A percentile compares a stretch with the other conserved stretches of the same genome.
Evolutionary conservation across 768 basidiomycete species (phyloP).

Genomic region (Lentinula lateritia): DNA sequence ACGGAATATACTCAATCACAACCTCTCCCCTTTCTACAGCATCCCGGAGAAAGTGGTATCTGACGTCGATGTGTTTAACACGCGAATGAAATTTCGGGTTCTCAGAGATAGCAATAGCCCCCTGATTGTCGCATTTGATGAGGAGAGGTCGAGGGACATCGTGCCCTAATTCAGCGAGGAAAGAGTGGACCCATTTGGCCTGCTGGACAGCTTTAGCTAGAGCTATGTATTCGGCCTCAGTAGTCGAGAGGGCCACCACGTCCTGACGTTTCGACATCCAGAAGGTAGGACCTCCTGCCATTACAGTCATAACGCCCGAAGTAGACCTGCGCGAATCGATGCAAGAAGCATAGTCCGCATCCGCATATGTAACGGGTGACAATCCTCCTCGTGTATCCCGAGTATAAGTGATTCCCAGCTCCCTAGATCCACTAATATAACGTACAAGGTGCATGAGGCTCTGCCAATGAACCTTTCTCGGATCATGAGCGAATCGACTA

Average conservation of each 20-base stretch:
- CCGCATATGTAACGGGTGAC: too few relatives aligned
- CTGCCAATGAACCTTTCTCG: conserved; percentile 1
- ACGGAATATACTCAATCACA: conserved; percentile 7
- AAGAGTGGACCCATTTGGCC: not conserved
- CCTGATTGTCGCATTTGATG: conserved; percentile 20
- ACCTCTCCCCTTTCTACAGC: conserved; percentile 10
- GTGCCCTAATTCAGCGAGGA: not conserved
- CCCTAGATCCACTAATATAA: not conserved
- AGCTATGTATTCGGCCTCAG: not conserved
- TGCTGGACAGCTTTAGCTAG: not conserved
- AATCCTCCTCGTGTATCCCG: too few relatives aligned
- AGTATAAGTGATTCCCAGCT: not conserved
- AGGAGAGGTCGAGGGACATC: not conserved
- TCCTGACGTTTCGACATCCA: not conserved
- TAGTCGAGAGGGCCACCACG: not conserved
- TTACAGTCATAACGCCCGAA: not conserved
- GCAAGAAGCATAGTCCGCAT: too few relatives aligned
- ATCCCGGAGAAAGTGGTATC: conserved; percentile 24
- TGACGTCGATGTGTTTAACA: conserved; percentile 32
- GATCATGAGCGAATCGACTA: conserved; percentile 1
- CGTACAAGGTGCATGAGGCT: not conserved
- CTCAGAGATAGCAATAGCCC: conserved; percentile 14
- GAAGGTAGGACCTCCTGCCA: not conserved
- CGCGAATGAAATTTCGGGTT: conserved; percentile 20
- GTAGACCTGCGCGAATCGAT: not conserved